Evolutionary conservation across 305 asterid species (phyloP), one percentile per base, ranked within the genome.

Genomic region (Rubia tinctorum): DNA sequence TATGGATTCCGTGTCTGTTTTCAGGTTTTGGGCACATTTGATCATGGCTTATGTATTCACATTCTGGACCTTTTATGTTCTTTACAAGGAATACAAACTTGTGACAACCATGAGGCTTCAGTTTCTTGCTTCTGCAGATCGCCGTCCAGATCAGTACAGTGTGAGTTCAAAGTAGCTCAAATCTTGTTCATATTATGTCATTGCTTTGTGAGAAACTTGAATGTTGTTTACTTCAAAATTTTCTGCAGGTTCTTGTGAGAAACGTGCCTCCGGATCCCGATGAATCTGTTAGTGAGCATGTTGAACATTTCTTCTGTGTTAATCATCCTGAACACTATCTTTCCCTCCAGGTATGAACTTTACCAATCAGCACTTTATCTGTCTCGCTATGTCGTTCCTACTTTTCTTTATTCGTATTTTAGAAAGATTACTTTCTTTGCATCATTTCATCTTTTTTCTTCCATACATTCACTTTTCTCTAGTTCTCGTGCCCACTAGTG

Each of bases 221-320:
- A 30, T 49, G 55, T 49, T 14, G 15, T 49, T 13, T 18, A 49
- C 55, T 13, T 13, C n/a, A 49, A 47, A 53, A 18, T 5, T 4
- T 68, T 76, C 49, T 84, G 71, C 86, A 94, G 99, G 99, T 94
- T 75, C 96, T 94, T 76, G 98, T 94, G 81, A 92, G 95, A 85
- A 94, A 88, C 85, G 86, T 94, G 73, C 99, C 98, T 82, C 90
- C 96, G 22, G 98, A 94, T 75, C 88, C 88, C 47, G 98, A 94
- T 81, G 98, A 90, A 79, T 88, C 99, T 51, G 95, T 94, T 75
- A 84, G 95, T 70, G 89, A 89, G 88, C 97, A 90, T 22, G 96
- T 92, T 79, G 97, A 90, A 77, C 99, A 92, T 86, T 94, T 94
- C 87, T 94, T 94, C 78, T 89, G 90, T 64, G 97, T 94, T 62